Conservation (phyloP, 2,329 filamentous ascomycete genomes). For the Lecanicillium sp. region DNA sequence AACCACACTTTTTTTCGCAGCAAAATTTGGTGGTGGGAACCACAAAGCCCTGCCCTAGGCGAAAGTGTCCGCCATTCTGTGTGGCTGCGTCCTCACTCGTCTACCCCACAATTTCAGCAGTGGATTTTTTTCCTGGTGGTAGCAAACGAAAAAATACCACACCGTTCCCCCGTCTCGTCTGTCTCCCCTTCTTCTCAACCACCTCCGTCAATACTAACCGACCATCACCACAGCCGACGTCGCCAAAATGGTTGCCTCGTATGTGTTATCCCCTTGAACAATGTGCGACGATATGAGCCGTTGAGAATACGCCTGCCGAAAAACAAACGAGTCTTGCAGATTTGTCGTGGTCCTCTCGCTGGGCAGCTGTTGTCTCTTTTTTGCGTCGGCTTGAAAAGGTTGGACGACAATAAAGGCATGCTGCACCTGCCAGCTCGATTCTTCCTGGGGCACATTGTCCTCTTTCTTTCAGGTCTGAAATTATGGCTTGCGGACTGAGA, state of each 20-base stretch:
- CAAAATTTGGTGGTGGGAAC: constrained; percentile 15
- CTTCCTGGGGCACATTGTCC: constrained; percentile 53
- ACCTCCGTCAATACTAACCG: constrained; percentile 28
- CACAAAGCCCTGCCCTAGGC: constrained; percentile 25
- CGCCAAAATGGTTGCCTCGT: constrained; percentile 45
- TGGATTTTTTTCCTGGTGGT: background rate
- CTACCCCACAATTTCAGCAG: constrained; percentile 6
- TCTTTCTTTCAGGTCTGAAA: constrained; percentile 39
- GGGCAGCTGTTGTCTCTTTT: constrained; percentile 31
- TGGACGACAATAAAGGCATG: constrained; percentile 14
- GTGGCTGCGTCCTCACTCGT: background rate
- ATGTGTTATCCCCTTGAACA: constrained; percentile 34
- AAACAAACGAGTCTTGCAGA: constrained; percentile 24
- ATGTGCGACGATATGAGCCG: constrained; percentile 17
- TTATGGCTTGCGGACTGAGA: constrained; percentile 44
- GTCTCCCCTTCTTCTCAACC: constrained; percentile 5
- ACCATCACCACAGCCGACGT: constrained; percentile 26
- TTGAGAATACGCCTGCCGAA: constrained; percentile 13
- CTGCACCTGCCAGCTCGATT: constrained; percentile 65
- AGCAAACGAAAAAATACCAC: constrained; percentile 1
- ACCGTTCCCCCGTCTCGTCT: background rate
- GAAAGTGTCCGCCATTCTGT: constrained; percentile 6
- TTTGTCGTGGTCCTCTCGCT: constrained; percentile 82
- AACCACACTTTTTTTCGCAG: constrained; percentile 11
- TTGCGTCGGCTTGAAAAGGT: background rate